Conservation (phyloP, 2,329 filamentous ascomycete genomes). For the Paradendryphiella salina region DNA sequence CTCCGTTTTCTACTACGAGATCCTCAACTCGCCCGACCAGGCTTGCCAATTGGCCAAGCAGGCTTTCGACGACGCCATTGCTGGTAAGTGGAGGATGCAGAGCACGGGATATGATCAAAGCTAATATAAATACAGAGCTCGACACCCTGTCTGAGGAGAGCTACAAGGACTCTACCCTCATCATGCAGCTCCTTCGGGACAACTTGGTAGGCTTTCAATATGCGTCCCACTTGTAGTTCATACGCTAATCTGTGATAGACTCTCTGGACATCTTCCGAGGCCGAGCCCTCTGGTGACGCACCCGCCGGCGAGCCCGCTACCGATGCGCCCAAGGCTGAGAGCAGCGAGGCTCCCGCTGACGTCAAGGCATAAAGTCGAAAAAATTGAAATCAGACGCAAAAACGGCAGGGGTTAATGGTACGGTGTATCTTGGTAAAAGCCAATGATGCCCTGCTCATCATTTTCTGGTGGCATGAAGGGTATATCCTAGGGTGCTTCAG, state of each 20-base stretch:
- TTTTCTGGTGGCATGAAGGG: slow-evolving; percentile 36
- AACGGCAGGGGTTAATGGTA: slow-evolving; percentile 37
- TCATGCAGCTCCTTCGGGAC: slow-evolving; percentile 98
- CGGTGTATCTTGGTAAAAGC: slow-evolving; percentile 42
- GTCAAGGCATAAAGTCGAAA: slow-evolving; percentile 58
- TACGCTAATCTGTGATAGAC: slow-evolving; percentile 61
- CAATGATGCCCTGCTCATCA: slow-evolving; percentile 37
- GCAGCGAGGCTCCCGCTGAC: slow-evolving; percentile 57
- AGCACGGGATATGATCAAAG: neutral
- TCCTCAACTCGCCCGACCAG: slow-evolving; percentile 96
- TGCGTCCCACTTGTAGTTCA: neutral
- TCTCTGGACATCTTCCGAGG: slow-evolving; percentile 98
- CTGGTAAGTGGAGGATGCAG: slow-evolving; percentile 57
- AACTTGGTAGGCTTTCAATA: slow-evolving; percentile 69
- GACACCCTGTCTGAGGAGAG: slow-evolving; percentile 97
- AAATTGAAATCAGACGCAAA: slow-evolving; percentile 36
- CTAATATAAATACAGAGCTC: slow-evolving; percentile 65
- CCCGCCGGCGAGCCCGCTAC: slow-evolving; percentile 60
- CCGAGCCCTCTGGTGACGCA: slow-evolving; percentile 70
- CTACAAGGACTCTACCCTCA: slow-evolving; percentile 98
- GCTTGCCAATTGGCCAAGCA: slow-evolving; percentile 97
- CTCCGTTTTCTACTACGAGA: slow-evolving; percentile 99
- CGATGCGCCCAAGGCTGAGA: slow-evolving; percentile 52
- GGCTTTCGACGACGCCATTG: slow-evolving; percentile 95
- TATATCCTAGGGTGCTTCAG: slow-evolving; percentile 40